A percentile compares a stretch with the other conserved stretches of the same genome.
phyloP scores from a whole-genome alignment of 2,329 filamentous ascomycete genomes.

The Sarocladium strictum region DNA sequence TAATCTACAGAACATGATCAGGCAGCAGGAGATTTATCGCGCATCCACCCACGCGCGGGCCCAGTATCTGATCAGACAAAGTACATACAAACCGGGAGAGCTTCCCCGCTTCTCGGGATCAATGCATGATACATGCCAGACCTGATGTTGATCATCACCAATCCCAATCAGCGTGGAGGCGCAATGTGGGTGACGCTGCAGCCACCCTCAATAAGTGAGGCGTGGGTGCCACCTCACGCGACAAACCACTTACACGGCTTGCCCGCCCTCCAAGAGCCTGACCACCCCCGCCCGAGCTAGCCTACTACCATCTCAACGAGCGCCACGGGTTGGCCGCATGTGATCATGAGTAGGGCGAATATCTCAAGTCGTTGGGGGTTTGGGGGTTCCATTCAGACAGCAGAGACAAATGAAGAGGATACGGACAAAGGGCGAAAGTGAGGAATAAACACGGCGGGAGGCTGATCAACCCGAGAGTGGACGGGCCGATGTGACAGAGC shows the following conservation, averaged over 20 bases:
- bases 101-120: slow-evolving; percentile 8
- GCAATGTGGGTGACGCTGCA: neutral
- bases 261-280: neutral
- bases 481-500: neutral
- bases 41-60: neutral
- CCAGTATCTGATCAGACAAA: neutral
- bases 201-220: neutral
- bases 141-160: neutral
- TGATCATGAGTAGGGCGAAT: neutral
- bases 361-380: neutral
- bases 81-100: neutral
- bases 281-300: neutral
- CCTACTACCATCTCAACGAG: neutral
- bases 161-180: neutral
- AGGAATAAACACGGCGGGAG: neutral
- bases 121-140: neutral
- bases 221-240: neutral
- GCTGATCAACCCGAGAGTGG: neutral
- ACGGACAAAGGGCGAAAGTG: neutral
- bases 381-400: no score
- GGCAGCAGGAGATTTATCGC: neutral
- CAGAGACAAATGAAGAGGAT: neutral
- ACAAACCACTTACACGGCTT: slow-evolving; percentile 7
- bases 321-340: slow-evolving; percentile 3
- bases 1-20: neutral